Percentiles rank a stretch among this genome's conserved stretches.
These are phyloP conservation scores for Hymenoscyphus infarciens DNA, from an alignment of 2,329 filamentous ascomycete genomes.

Conservation along the genomic window DNA sequence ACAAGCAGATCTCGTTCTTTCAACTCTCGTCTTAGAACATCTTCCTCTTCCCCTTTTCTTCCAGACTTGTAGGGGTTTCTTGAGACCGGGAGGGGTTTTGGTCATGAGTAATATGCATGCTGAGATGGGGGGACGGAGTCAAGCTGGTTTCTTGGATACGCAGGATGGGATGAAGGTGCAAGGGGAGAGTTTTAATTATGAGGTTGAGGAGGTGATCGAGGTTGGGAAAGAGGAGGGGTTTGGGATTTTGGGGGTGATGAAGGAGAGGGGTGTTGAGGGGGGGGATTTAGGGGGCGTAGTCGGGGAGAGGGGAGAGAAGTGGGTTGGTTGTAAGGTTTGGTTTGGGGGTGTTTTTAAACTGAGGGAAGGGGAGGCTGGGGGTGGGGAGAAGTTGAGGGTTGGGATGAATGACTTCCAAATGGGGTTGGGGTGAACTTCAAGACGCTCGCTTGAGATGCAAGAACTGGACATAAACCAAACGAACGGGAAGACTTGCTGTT, in stretches of 20 bases:
- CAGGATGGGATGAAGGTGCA: constrained; percentile 53
- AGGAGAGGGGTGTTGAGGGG: constrained; percentile 46
- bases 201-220: constrained; percentile 46
- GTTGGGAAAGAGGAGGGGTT: constrained; percentile 47
- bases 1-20: constrained; percentile 46
- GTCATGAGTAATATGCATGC: constrained; percentile 67
- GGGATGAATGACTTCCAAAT: background rate
- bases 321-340: constrained; percentile 56
- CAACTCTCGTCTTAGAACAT: constrained; percentile 63
- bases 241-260: constrained; percentile 39
- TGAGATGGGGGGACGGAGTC: constrained; percentile 56
- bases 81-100: constrained; percentile 47
- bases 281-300: constrained; percentile 40
- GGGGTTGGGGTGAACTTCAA: background rate
- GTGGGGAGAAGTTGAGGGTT: background rate
- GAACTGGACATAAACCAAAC: too few species aligned
- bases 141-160: constrained; percentile 59
- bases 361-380: background rate
- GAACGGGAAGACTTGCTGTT: too few species aligned
- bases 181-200: constrained; percentile 56
- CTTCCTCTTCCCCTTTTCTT: constrained; percentile 52
- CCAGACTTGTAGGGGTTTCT: constrained; percentile 39
- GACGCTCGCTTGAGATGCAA: too few species aligned
- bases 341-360: constrained; percentile 47
- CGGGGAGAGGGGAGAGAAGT: constrained; percentile 60